Evolutionary conservation across 352 stramenopile species (phyloP).

Genomic region (Phytopythium delawarense): DNA sequence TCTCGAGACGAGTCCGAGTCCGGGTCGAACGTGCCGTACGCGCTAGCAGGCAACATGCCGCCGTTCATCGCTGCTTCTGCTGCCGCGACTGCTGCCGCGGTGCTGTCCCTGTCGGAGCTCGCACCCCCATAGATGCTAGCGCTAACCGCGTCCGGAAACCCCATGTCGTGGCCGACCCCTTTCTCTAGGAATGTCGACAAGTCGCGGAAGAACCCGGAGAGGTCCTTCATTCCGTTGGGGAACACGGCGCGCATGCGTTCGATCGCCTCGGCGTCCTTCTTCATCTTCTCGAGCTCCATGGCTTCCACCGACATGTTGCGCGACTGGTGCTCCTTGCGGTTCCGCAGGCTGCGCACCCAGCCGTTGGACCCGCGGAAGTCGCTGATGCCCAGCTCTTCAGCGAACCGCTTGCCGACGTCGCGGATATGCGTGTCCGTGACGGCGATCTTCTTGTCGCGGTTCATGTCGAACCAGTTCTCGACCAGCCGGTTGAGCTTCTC

Average conservation of each 20-base stretch:
- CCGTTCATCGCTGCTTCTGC: conserved; percentile 10
- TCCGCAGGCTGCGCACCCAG: conserved; percentile 74
- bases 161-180: conserved; percentile 23
- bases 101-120: neutral
- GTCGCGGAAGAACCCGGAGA: conserved; percentile 73
- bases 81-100: neutral
- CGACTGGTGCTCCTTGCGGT: conserved; percentile 65
- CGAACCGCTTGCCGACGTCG: conserved; percentile 67
- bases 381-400: conserved; percentile 65
- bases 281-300: conserved; percentile 49
- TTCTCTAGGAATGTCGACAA: conserved; percentile 70
- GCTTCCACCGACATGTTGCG: conserved; percentile 54
- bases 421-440: conserved; percentile 75
- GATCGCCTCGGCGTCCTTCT: conserved; percentile 70
- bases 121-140: neutral
- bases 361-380: conserved; percentile 79
- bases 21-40: conserved; percentile 16
- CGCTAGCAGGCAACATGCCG: conserved; percentile 12
- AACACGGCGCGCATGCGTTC: conserved; percentile 68
- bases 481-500: conserved; percentile 78
- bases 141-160: conserved; percentile 14
- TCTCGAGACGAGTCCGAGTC: conserved; percentile 30
- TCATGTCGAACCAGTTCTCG: conserved; percentile 83
- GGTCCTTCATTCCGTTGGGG: conserved; percentile 68
- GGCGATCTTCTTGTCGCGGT: conserved; percentile 60